A percentile compares a stretch with the other conserved stretches of the same genome.
Evolutionary conservation across 1,284 basidiomycete genomes (phyloP).

Genomic region (Rhodotorula sp.): DNA sequence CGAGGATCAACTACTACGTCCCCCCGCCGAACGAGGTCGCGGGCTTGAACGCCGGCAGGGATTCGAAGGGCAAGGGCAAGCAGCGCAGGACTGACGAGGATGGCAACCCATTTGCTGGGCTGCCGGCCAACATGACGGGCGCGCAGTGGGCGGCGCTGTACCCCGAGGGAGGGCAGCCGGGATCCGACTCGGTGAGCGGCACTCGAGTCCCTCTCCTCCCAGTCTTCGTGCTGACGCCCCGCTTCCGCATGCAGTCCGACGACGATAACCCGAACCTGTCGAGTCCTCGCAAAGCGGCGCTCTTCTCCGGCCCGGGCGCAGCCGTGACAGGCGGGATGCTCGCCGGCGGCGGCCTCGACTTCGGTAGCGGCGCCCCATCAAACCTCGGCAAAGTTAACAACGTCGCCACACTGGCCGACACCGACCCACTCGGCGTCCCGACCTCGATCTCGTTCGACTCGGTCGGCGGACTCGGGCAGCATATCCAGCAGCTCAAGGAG

Average conservation of each 20-base stretch:
- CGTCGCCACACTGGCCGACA: constrained; percentile 82
- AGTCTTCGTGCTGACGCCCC: background rate
- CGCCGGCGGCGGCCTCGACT: constrained; percentile 43
- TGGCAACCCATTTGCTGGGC: constrained; percentile 35
- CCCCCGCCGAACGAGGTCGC: constrained; percentile 23
- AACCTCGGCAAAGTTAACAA: constrained; percentile 79
- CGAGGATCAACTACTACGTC: constrained; percentile 40
- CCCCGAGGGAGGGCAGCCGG: constrained; percentile 31
- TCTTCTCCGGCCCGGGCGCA: constrained; percentile 44
- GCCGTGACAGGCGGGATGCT: constrained; percentile 41
- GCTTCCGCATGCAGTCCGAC: constrained; percentile 21
- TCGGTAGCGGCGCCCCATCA: constrained; percentile 46
- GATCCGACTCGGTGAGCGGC: constrained; percentile 32
- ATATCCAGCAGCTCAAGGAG: constrained; percentile 96
- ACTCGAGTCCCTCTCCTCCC: no score
- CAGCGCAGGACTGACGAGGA: constrained; percentile 19
- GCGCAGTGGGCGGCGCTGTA: constrained; percentile 38
- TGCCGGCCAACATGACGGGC: constrained; percentile 37
- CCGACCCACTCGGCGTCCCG: constrained; percentile 92
- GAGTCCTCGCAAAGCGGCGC: constrained; percentile 37
- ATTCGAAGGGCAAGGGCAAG: constrained; percentile 27
- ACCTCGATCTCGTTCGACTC: constrained; percentile 93
- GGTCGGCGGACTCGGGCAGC: constrained; percentile 94
- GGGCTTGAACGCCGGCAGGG: constrained; percentile 8
- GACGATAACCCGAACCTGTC: constrained; percentile 39